Percentiles rank a stretch among this genome's conserved stretches.
These are phyloP conservation scores for Silene noctiflora DNA, from an alignment of 179 eudicot species.

Conservation along the genomic window DNA sequence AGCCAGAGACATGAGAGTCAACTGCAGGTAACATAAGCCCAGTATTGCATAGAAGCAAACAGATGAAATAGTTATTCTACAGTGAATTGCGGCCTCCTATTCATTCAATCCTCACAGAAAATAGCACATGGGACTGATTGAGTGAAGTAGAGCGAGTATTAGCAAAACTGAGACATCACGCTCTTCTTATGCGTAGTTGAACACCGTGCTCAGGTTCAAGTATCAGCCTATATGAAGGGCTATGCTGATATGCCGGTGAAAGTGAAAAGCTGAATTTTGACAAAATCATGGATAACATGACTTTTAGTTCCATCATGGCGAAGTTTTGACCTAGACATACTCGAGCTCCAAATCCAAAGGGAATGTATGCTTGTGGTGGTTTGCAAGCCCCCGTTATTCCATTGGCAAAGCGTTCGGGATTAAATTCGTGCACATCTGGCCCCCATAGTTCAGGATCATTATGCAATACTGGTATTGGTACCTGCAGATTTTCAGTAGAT, in stretches of 20 bases:
- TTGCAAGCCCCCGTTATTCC: conserved; percentile 58
- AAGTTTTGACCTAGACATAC: conserved; percentile 58
- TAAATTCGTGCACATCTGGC: conserved; percentile 47
- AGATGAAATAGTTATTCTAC: too few relatives aligned
- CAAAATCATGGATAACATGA: conserved; percentile 42
- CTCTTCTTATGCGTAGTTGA: conserved; percentile 36
- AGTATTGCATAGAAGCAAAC: background rate
- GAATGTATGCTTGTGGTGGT: conserved; percentile 55
- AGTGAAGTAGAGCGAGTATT: too few relatives aligned
- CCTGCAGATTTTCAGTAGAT: background rate
- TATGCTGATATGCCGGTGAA: conserved; percentile 57
- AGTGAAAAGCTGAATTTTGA: conserved; percentile 54
- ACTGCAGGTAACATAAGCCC: background rate
- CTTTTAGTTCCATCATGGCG: conserved; percentile 55
- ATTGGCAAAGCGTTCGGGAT: conserved; percentile 61
- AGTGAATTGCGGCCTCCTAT: background rate
- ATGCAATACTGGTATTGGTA: conserved; percentile 50
- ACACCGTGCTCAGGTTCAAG: conserved; percentile 65
- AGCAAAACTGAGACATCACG: conserved; percentile 18
- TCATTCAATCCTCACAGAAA: background rate
- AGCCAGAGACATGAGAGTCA: background rate
- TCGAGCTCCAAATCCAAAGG: conserved; percentile 60
- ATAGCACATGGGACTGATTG: too few relatives aligned
- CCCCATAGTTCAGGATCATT: conserved; percentile 61
- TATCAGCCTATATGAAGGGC: conserved; percentile 58